These are phyloP conservation scores for Neurospora sp. DNA, from an alignment of 495 filamentous ascomycete species.

Conservation along the genomic window DNA sequence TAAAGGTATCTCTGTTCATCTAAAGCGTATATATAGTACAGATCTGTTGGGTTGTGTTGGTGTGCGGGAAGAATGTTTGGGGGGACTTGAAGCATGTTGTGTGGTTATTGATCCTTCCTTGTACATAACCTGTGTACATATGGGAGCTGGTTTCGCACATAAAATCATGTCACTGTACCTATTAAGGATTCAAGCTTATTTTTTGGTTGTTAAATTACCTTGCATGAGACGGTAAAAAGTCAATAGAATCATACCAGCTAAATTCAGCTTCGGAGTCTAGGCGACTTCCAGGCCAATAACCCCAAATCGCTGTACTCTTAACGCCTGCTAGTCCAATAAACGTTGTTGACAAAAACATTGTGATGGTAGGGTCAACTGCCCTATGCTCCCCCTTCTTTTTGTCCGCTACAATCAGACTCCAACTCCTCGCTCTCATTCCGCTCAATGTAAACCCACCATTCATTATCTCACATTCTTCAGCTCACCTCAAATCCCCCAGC, in stretches of 20 bases:
- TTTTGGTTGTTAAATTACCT: not conserved
- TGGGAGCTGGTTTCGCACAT: not conserved
- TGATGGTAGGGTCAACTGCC: not conserved
- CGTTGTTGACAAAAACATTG: not conserved
- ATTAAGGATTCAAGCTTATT: not conserved
- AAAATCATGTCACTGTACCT: not conserved
- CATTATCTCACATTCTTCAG: not conserved
- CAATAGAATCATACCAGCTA: not conserved
- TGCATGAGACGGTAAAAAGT: not conserved
- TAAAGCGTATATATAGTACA: not conserved
- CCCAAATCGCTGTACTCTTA: not conserved
- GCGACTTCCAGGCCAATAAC: not conserved
- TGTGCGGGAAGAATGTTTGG: not conserved
- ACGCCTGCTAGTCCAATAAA: not conserved
- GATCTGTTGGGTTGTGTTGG: not conserved
- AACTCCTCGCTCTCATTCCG: not conserved
- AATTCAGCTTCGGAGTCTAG: not conserved
- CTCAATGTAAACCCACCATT: not conserved
- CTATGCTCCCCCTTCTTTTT: not conserved
- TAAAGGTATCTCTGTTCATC: not conserved
- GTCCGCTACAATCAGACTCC: not conserved
- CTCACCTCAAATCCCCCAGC: not conserved
- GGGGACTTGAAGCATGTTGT: not conserved
- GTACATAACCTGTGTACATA: not conserved
- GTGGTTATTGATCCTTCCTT: not conserved